phyloP scores from a whole-genome alignment of 352 stramenopile genomes.

The Thraustotheca clavata region DNA sequence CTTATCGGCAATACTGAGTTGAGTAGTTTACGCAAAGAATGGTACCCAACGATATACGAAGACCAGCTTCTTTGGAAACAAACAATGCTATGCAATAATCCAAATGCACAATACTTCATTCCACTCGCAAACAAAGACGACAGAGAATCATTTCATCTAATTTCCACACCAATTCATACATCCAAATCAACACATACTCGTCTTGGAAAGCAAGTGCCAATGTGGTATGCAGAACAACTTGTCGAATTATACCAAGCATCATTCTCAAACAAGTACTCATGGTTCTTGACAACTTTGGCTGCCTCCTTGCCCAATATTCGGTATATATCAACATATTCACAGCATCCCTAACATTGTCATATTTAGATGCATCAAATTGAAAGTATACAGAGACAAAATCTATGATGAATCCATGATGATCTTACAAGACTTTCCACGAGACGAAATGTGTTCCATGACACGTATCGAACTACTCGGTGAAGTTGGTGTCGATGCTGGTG shows the following conservation, averaged over 20 bases:
- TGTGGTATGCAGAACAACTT: constrained; percentile 1
- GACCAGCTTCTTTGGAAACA: constrained; percentile 3
- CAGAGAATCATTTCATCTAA: neutral
- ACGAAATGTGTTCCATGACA: constrained; percentile 68
- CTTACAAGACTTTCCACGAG: constrained; percentile 52
- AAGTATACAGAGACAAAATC: constrained; percentile 68
- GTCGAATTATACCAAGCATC: neutral
- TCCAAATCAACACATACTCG: neutral
- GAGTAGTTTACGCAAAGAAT: constrained; percentile 6
- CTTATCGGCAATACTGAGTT: neutral
- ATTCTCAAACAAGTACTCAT: constrained; percentile 13
- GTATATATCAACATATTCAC: neutral
- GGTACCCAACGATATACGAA: neutral
- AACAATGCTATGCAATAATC: neutral
- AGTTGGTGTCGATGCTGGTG: constrained; percentile 66
- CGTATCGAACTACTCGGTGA: constrained; percentile 84
- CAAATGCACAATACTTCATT: constrained; percentile 12
- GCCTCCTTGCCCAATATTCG: neutral
- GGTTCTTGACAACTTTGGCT: neutral
- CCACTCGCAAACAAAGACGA: neutral
- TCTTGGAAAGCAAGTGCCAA: neutral
- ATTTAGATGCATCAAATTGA: constrained; percentile 37
- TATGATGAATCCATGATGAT: constrained; percentile 75
- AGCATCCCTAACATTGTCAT: neutral
- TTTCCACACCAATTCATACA: neutral